Evolutionary conservation across 371 early-diverging fungal genomes (phyloP), one percentile per base, ranked within the genome.

Genomic region (Coemansia linderi): DNA sequence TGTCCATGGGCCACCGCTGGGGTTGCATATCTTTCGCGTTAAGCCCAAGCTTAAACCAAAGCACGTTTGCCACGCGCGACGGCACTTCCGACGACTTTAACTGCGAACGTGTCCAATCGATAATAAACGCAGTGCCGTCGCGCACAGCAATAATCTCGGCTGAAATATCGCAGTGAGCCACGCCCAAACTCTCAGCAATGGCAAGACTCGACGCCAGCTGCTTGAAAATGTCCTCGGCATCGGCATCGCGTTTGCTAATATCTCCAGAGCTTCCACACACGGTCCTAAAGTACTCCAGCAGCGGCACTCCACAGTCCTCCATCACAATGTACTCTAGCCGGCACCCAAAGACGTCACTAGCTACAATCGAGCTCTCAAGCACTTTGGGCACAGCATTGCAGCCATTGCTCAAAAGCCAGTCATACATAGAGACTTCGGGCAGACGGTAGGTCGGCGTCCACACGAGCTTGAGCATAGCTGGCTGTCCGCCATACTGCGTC

Each of bases 31-130:
- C 50, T 24, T 1, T 13, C 13, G 27, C 50, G 3, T 13, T 13
- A 5, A 50, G 27, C 4, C 27, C 9, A 2, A 0, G 27, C 13
- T 27, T 50, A 2, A 3, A 10, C 27, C 13, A 13, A 6, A 50
- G 50, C 50, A 1, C 27, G 1, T 27, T 27, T 5, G 13, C 24
- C 15, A 50, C 10, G 27, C 2, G 65, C 60, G 15, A 61, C 57
- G 3, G 65, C 56, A 15, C 54, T 2, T 17, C 17, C 31, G 61
- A 43, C 54, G 24, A 15, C 9, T n/a, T 8, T 8, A 68, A 2
- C n/a, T 71, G 59, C 4, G 71, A 44, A 22, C 61, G 60, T 2
- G 61, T 65, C 66, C 66, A 71, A 39, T 71, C 71, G 29, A 65
- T 56, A 6, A 70, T 13, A 7, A 9, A 36, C 0, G 61, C 71